Base-by-base conservation (phyloP, 495 filamentous ascomycete species). In the Neurospora sp. region DNA sequence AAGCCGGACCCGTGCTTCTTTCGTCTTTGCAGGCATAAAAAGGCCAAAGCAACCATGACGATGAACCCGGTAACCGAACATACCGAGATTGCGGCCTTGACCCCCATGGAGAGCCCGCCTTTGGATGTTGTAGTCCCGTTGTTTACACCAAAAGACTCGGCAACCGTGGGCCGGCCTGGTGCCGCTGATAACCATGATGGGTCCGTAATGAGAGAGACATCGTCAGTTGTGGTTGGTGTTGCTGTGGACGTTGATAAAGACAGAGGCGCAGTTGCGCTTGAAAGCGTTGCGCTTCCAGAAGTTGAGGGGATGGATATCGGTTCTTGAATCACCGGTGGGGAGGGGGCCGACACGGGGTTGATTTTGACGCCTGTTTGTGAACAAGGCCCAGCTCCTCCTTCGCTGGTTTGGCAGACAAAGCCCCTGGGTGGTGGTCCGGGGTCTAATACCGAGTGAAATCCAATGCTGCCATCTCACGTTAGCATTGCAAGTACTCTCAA, bases 51-150 rank as follows among this genome's bases (percentile, higher is more conserved):
- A 5, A 82, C 69, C 19, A 86, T 69, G 37, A 78, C 77, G 69
- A 81, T 70, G 28, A 86, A 76, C 11, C 75, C 81, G 19, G 84
- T 74, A 13, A 80, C 76, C 2, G 83, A 79, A 76, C 84, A 85
- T 5, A 85, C 74, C 34, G 78, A 81, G 43, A 86, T 79, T 39
- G 84, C 85, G 15, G 76, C 78, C 75, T 83, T 85, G 72, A 78
- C 80, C 31, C 79, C 82, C 42, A 72, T 71, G 5, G 84, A 80
- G n/a, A 84, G 76, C 42, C 72, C 70, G 31, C 70, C 77, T 3
- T 69, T 38, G 19, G 78, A 72, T 28, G 77, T 77, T 2, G 76
- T 76, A 28, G 69, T 73, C 37, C 48, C 11, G 34, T 54, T 73
- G 62, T 39, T 24, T 10, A 45, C 62, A 24, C 21, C 24, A 36